Evolutionary conservation across 306 rosid genomes (phyloP), one percentile per base, ranked within the genome.

Genomic region (Malus sieversii): DNA sequence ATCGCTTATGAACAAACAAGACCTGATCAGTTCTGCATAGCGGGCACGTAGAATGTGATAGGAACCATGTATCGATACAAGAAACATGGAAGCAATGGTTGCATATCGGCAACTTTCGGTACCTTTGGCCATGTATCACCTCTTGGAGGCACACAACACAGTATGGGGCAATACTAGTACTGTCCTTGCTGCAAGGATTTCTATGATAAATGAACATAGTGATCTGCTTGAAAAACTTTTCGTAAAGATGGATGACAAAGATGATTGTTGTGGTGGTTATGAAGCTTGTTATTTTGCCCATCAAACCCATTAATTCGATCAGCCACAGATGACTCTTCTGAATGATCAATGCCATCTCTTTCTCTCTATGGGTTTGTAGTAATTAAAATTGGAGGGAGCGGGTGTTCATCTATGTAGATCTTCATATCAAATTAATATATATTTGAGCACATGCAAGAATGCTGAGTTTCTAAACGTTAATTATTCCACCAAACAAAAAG

Each of bases 121-220:
- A 15, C 16, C 63, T 66, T 67, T 79, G 78, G 53, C 82, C 78
- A 6, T 58, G 29, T 7, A 45, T 15, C 16, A 58, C 70, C 8
- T 73, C 75, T 23, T 73, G 27, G 16, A 79, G 74, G 60, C 82
- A 79, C 40, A 79, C 78, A 53, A 62, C 82, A 73, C 78, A 73
- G 27, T 33, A 78, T 30, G 59, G 58, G 14, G 16, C 20, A 35
- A 6, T 35, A 6, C 38, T 40, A 20, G 1, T 14, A 40, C 11
- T 35, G 27, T 60, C 69, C 35, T 68, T 60, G 12, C 8, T 44
- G 46, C 58, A 14, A 15, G 32, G 46, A 69, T 60, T 40, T n/a
- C 2, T 44, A 27, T 60, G 32, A 75, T 30, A 59, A 64, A 64
- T 58, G 68, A 77, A 45, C 3, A 20, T 46, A 30, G 70, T 45